Evolutionary conservation across 1,139 yeast species (phyloP), one percentile per base, ranked within the genome.

Genomic region (Geotrichum europaeum): DNA sequence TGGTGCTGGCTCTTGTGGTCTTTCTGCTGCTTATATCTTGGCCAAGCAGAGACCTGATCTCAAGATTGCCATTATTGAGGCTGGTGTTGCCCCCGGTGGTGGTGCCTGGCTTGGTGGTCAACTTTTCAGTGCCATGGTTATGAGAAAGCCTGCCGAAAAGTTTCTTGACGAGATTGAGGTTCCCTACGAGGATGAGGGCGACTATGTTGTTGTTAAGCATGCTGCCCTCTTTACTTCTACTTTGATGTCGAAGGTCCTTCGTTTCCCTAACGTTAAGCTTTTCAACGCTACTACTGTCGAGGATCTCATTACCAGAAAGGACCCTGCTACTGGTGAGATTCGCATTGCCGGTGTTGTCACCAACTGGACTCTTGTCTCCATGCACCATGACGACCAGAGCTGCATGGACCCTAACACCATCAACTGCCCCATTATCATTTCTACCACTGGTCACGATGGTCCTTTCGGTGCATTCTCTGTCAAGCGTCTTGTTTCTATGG

Each of bases 321-420:
- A 83, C 63, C 82, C 78, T 51, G 65, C 70, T 51, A 73, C 79
- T 43, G 88, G 87, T 52, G 81, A 82, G 64, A 76, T 86, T 61
- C 79, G 87, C 67, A 82, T 86, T 64, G 88, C 90, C 30, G 94
- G 92, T 71, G 92, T 87, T 34, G 94, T 87, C 51, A 86, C 91
- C 70, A 87, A 87, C 78, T 87, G 92, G 92, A 87, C 92, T 25
- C 77, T 86, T 68, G 92, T 87, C 45, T 79, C 91, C 12, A 79
- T 85, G 80, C 86, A 86, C 73, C 94, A 87, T 70, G 89, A 84
- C 71, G 83, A 84, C 64, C 92, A 87, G 73, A 83, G 87, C 18
- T 87, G 94, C 74, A 87, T 87, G 94, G 94, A 87, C 70, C 94
- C 94, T 61, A 86, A 87, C 76, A 87, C 90, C 63, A 85, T 87